Evolutionary conservation across 1,284 basidiomycete genomes (phyloP).

Genomic region (Golubevia pallescens): DNA sequence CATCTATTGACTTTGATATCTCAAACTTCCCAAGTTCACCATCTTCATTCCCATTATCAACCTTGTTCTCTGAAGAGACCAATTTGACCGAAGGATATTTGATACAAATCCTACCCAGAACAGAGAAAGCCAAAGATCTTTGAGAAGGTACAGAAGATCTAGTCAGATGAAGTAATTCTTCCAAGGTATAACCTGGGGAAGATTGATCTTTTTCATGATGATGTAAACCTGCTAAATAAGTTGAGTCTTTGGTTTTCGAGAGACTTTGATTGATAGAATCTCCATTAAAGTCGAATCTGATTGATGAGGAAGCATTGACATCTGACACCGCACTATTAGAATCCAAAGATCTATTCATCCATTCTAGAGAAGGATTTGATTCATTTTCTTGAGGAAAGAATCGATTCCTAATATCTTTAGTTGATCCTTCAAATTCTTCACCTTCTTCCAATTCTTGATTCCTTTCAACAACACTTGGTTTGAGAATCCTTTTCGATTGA

Average conservation of each 20-base stretch:
- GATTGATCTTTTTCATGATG: constrained; percentile 80
- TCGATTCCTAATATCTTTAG: background rate
- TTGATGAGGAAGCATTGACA: too few relatives aligned
- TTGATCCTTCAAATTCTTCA: background rate
- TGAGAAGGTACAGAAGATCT: constrained; percentile 84
- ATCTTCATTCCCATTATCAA: too few relatives aligned
- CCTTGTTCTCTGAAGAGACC: background rate
- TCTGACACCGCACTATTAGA: too few relatives aligned
- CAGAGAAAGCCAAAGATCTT: constrained; percentile 78
- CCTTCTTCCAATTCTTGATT: too few relatives aligned
- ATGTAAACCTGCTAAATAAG: constrained; percentile 73
- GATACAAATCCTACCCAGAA: constrained; percentile 71
- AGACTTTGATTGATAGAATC: constrained; percentile 15
- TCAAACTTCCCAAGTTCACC: background rate
- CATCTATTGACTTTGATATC: background rate
- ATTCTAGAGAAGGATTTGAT: constrained; percentile 34
- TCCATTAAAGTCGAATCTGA: constrained; percentile 51
- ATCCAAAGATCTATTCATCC: constrained; percentile 34
- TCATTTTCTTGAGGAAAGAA: constrained; percentile 10
- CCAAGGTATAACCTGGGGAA: constrained; percentile 84
- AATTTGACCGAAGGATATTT: constrained; percentile 11
- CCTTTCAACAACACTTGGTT: too few relatives aligned
- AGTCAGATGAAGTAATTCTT: constrained; percentile 82
- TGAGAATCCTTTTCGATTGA: too few relatives aligned
- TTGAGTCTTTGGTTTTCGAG: constrained; percentile 19